Evolutionary conservation across 352 stramenopile genomes (phyloP).

Genomic region (Aphanomyces cochlioides): DNA sequence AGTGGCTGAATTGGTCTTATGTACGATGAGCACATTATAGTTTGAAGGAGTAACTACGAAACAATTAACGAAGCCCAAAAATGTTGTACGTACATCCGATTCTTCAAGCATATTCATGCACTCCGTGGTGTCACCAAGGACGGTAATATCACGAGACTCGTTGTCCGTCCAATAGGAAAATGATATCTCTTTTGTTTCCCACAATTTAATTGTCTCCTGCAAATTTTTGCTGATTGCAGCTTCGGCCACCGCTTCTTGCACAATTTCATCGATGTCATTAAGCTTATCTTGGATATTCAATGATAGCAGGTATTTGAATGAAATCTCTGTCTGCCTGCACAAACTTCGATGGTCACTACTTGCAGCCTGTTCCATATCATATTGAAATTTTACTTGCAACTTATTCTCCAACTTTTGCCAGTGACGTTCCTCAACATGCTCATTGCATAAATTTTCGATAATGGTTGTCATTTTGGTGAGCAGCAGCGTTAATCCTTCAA

Average conservation of each 20-base stretch:
- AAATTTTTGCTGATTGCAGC: slow-evolving; percentile 59
- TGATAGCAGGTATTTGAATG: slow-evolving; percentile 31
- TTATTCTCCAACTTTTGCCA: slow-evolving; percentile 75
- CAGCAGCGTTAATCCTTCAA: slow-evolving; percentile 42
- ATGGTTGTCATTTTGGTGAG: slow-evolving; percentile 49
- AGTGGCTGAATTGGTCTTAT: slow-evolving; percentile 48
- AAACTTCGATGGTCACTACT: slow-evolving; percentile 42
- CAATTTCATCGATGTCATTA: slow-evolving; percentile 51
- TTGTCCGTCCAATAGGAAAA: slow-evolving; percentile 47
- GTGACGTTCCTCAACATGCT: slow-evolving; percentile 52
- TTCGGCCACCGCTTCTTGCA: slow-evolving; percentile 65
- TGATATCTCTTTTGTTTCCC: slow-evolving; percentile 58
- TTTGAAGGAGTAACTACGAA: slow-evolving; percentile 41
- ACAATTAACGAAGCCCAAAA: background rate
- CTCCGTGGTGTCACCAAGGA: slow-evolving; percentile 55
- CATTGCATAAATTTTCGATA: slow-evolving; percentile 60
- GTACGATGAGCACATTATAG: slow-evolving; percentile 72
- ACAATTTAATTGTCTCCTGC: slow-evolving; percentile 49
- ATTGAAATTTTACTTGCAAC: slow-evolving; percentile 45
- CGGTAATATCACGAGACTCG: slow-evolving; percentile 53
- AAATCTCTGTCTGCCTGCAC: slow-evolving; percentile 32
- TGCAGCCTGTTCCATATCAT: background rate
- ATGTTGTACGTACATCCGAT: slow-evolving; percentile 44
- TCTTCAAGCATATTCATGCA: slow-evolving; percentile 58
- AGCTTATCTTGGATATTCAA: slow-evolving; percentile 45